phyloP scores from a whole-genome alignment of 768 basidiomycete species.

The Macrolepiota dolichaula region DNA sequence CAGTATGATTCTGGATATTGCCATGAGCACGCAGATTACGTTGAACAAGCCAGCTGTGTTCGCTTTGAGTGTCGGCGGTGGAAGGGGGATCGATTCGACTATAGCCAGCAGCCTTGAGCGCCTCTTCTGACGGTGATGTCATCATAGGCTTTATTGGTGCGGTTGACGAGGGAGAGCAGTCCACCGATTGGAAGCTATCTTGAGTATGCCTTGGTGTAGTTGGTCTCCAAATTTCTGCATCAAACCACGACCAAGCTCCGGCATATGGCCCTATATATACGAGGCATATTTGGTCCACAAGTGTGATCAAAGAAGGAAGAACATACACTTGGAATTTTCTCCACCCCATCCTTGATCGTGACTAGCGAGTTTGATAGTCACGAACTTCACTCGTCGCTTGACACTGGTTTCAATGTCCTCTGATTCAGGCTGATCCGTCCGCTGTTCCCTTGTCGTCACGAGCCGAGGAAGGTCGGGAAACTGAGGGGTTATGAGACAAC shows the following conservation, averaged over 20 bases:
- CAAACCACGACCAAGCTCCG: not conserved
- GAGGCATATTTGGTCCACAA: not conserved
- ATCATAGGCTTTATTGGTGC: not conserved
- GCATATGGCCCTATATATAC: not conserved
- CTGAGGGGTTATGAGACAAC: not conserved
- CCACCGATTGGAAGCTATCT: not conserved
- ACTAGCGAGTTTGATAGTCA: not conserved
- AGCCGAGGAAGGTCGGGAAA: not conserved
- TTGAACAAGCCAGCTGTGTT: not conserved
- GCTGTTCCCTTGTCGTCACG: not conserved
- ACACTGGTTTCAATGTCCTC: not conserved
- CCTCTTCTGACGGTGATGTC: not conserved
- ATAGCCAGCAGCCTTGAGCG: not conserved
- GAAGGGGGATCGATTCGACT: not conserved
- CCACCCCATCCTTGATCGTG: not conserved
- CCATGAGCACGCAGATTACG: not conserved
- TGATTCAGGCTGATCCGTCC: not conserved
- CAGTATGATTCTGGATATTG: not conserved
- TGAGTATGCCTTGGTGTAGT: not conserved
- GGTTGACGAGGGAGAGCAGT: not conserved
- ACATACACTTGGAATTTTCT: not conserved
- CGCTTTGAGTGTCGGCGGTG: not conserved
- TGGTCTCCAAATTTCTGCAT: not conserved
- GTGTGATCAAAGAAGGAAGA: not conserved
- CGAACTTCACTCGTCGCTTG: not conserved